Conservation (phyloP, 768 basidiomycete genomes). For the Multifurca ochricompacta region DNA sequence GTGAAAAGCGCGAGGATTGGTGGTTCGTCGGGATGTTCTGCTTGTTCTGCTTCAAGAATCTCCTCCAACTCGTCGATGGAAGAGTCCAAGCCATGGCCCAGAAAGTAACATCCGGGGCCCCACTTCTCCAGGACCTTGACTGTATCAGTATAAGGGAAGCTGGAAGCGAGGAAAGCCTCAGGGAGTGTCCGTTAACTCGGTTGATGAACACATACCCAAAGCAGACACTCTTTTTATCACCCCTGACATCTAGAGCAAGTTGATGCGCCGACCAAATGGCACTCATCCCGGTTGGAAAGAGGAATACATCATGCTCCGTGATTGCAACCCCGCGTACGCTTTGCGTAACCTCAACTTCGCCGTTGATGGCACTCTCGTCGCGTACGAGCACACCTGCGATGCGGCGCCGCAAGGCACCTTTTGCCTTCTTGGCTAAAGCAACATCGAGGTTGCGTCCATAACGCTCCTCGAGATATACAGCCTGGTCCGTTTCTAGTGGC, state of each 20-base stretch:
- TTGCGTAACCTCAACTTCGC: constrained; percentile 45
- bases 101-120: constrained; percentile 90
- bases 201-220: constrained; percentile 67
- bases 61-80: constrained; percentile 69
- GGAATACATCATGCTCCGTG: constrained; percentile 80
- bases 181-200: background rate
- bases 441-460: constrained; percentile 87
- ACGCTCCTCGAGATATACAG: constrained; percentile 82
- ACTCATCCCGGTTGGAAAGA: constrained; percentile 85
- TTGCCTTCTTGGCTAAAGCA: constrained; percentile 66
- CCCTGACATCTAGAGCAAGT: constrained; percentile 45
- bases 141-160: constrained; percentile 94
- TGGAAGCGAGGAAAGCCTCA: constrained; percentile 25
- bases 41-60: constrained; percentile 43
- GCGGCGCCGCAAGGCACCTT: constrained; percentile 76
- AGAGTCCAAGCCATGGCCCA: constrained; percentile 68
- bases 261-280: constrained; percentile 92
- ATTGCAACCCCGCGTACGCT: constrained; percentile 67
- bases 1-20: constrained; percentile 79
- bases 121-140: constrained; percentile 92
- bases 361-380: constrained; percentile 40
- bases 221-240: constrained; percentile 76
- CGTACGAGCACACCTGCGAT: constrained; percentile 80
- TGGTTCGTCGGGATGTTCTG: constrained; percentile 36
- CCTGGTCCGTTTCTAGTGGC: constrained; percentile 51